phyloP scores from a whole-genome alignment of 768 basidiomycete genomes.

The Rossbeevera mucosa region DNA sequence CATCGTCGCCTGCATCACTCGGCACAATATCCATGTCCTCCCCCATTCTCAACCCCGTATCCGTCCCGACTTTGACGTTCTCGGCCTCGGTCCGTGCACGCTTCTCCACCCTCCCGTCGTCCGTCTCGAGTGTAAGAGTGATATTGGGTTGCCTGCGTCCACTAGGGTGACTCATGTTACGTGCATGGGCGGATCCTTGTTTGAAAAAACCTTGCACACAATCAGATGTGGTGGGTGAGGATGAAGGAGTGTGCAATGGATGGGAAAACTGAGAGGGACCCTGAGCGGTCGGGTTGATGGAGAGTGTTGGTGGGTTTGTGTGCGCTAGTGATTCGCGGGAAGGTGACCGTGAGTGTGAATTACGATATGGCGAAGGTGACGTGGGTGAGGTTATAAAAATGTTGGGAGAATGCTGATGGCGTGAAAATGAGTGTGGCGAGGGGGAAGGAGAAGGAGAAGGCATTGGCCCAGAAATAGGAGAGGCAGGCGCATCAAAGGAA shows the following conservation, averaged over 20 bases:
- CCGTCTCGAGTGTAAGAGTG: constrained; percentile 25
- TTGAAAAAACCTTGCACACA: constrained; percentile 9
- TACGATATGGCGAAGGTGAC: constrained; percentile 32
- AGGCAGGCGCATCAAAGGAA: constrained; percentile 19
- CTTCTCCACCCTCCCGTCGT: constrained; percentile 24
- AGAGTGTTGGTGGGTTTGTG: constrained; percentile 9
- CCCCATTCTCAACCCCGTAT: constrained; percentile 7
- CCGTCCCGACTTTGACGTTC: constrained; percentile 2
- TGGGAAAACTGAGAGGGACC: constrained; percentile 9
- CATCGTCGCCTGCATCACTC: constrained; percentile 8
- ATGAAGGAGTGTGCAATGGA: constrained; percentile 24
- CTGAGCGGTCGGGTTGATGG: constrained; percentile 2
- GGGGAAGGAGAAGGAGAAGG: constrained; percentile 28
- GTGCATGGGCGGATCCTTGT: constrained; percentile 14
- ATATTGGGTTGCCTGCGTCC: constrained; percentile 30
- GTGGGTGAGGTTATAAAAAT: constrained; percentile 70
- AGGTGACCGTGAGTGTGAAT: constrained; percentile 17
- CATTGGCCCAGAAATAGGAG: constrained; percentile 12
- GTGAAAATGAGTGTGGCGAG: constrained; percentile 17
- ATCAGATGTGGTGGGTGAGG: constrained; percentile 28
- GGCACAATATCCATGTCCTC: constrained; percentile 26
- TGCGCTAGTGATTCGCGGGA: constrained; percentile 18
- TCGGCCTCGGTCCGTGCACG: constrained; percentile 20
- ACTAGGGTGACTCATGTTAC: constrained; percentile 26
- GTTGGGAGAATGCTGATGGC: constrained; percentile 45